A percentile compares a stretch with the other conserved stretches of the same genome.
Conservation (phyloP, 352 stramenopile genomes). For the Thraustotheca clavata region DNA sequence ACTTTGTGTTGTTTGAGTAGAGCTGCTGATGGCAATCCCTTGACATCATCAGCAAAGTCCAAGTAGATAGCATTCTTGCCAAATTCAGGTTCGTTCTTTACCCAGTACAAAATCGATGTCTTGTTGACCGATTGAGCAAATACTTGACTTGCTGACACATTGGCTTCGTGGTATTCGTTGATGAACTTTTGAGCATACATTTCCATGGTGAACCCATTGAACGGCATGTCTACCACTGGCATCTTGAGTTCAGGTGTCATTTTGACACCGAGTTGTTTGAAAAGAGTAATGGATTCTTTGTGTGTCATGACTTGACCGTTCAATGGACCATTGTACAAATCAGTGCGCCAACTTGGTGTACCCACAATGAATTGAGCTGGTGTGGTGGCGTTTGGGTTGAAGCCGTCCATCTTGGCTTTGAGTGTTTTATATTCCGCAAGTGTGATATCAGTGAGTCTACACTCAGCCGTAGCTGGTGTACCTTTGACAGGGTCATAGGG, state of each 20-base stretch:
- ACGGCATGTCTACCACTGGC: slow-evolving; percentile 41
- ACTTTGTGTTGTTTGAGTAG: slow-evolving; percentile 22
- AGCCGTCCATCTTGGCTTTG: slow-evolving; percentile 50
- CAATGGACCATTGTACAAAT: slow-evolving; percentile 30
- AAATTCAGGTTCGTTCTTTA: slow-evolving; percentile 35
- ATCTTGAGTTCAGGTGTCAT: slow-evolving; percentile 55
- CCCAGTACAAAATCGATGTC: slow-evolving; percentile 38
- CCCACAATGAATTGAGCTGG: slow-evolving; percentile 27
- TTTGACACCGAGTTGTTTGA: slow-evolving; percentile 28
- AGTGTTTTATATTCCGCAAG: slow-evolving; percentile 42
- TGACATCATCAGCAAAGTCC: slow-evolving; percentile 21
- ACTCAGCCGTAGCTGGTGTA: slow-evolving; percentile 27
- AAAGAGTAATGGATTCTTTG: slow-evolving; percentile 41
- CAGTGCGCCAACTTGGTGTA: slow-evolving; percentile 34
- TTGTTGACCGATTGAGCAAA: slow-evolving; percentile 41
- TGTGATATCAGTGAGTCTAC: slow-evolving; percentile 52
- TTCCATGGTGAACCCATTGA: slow-evolving; percentile 39
- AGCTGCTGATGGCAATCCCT: not conserved
- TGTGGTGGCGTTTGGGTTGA: slow-evolving; percentile 24
- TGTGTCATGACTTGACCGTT: slow-evolving; percentile 36
- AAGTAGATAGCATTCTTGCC: slow-evolving; percentile 30
- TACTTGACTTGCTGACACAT: slow-evolving; percentile 30
- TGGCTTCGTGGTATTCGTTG: slow-evolving; percentile 45
- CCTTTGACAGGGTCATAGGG: slow-evolving; percentile 12
- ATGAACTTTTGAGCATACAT: slow-evolving; percentile 51